These are phyloP conservation scores for Liquidambar formosana DNA, from an alignment of 164 flowering plant species.

Conservation along the genomic window DNA sequence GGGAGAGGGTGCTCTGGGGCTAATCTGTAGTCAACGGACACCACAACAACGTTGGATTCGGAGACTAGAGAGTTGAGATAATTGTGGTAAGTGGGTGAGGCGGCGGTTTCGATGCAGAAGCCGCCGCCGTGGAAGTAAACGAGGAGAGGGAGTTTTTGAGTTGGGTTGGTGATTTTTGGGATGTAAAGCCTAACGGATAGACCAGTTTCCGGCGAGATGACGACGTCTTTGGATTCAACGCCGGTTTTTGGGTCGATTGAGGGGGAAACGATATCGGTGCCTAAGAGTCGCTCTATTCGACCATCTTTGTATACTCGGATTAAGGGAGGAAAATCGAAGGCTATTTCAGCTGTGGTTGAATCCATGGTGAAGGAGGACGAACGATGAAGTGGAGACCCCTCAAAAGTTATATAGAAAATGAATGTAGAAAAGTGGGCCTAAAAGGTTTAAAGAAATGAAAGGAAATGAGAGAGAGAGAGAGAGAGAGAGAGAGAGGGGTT, in stretches of 20 bases:
- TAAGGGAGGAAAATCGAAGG: too few relatives aligned
- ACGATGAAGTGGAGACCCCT: too few relatives aligned
- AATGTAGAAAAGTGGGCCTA: too few relatives aligned
- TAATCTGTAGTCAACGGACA: slow-evolving; percentile 33
- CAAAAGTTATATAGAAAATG: too few relatives aligned
- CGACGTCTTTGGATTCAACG: background rate
- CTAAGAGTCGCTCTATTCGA: too few relatives aligned
- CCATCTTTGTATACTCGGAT: too few relatives aligned
- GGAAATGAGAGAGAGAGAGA: too few relatives aligned
- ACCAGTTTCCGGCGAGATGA: background rate
- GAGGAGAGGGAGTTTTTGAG: slow-evolving; percentile 31
- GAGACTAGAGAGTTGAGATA: slow-evolving; percentile 16
- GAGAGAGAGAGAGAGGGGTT: too few relatives aligned
- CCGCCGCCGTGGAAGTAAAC: slow-evolving; percentile 48
- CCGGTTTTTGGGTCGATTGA: background rate
- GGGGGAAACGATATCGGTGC: too few relatives aligned
- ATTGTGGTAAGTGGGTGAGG: slow-evolving; percentile 22
- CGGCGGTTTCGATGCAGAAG: slow-evolving; percentile 28
- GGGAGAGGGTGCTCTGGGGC: slow-evolving; percentile 31
- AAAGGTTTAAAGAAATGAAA: too few relatives aligned
- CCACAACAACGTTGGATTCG: slow-evolving; percentile 23
- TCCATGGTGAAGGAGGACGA: too few relatives aligned
- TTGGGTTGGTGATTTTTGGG: background rate
- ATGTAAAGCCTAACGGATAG: background rate
- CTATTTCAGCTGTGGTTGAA: too few relatives aligned